Conservation (phyloP, 768 basidiomycete genomes). For the Pholiota molesta region DNA sequence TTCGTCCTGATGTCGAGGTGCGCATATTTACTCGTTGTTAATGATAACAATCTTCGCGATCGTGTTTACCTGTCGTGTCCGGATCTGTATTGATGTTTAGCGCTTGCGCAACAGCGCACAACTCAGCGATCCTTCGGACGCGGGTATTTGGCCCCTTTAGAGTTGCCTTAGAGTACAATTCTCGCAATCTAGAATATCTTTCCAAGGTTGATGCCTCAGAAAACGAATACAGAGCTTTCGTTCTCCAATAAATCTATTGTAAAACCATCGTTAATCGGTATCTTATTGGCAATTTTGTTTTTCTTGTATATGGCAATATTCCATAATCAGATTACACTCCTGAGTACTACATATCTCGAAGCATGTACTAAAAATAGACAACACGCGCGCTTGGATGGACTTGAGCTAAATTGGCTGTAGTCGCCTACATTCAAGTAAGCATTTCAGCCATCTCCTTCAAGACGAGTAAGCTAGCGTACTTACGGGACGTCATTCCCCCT, state of each 20-base stretch:
- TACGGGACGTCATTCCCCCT: neutral
- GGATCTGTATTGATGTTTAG: neutral
- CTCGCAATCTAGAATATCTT: neutral
- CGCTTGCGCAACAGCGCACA: neutral
- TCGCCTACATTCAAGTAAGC: neutral
- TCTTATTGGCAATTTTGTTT: no score
- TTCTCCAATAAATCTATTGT: neutral
- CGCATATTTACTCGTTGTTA: neutral
- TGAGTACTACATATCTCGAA: neutral
- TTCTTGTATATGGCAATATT: no score
- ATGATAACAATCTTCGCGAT: neutral
- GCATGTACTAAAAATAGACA: neutral
- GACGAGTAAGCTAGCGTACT: neutral
- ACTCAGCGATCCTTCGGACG: neutral
- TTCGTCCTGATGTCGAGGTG: neutral
- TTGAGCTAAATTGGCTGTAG: neutral
- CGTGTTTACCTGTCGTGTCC: no score
- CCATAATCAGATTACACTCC: neutral
- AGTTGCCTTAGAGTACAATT: no score
- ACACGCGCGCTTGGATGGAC: neutral
- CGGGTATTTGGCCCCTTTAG: neutral
- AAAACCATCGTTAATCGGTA: no score
- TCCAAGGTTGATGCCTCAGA: neutral
- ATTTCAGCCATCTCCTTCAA: neutral
- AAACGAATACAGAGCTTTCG: neutral